A percentile compares a stretch with the other conserved stretches of the same genome.
These are phyloP conservation scores for Mychonastes homosphaera DNA, from an alignment of 139 green algal genomes.

Conservation along the genomic window DNA sequence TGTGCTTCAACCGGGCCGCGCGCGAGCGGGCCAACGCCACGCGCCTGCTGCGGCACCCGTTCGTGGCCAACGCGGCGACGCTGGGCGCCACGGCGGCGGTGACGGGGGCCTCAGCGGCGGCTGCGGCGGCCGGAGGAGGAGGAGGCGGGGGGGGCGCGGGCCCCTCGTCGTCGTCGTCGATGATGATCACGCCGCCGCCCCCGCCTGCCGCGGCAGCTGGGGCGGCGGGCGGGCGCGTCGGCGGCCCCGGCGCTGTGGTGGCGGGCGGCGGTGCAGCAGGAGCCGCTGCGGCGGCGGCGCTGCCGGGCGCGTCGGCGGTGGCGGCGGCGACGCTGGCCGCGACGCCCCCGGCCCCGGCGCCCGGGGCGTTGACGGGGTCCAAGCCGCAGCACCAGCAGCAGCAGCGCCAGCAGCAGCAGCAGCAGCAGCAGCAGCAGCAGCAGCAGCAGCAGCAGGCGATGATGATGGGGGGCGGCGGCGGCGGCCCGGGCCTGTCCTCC, in stretches of 20 bases:
- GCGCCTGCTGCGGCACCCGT: conserved; percentile 66
- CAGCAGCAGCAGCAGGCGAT: conserved; percentile 4
- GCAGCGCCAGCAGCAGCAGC: background rate
- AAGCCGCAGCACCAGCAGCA: background rate
- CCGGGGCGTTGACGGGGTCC: conserved; percentile 5
- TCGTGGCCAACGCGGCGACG: conserved; percentile 42
- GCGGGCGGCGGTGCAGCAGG: background rate
- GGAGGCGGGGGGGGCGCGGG: background rate
- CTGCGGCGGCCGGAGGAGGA: background rate
- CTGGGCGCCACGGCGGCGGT: too few relatives aligned
- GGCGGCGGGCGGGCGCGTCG: background rate
- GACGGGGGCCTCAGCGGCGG: background rate
- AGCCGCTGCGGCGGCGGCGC: background rate
- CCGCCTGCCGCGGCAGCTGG: background rate
- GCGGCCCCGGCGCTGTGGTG: background rate
- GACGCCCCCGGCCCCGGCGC: background rate
- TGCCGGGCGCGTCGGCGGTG: background rate
- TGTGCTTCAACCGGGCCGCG: conserved; percentile 79
- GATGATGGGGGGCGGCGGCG: too few relatives aligned
- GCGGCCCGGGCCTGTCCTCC: too few relatives aligned
- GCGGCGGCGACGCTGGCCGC: background rate
- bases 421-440: conserved; percentile 7
- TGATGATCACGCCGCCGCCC: background rate
- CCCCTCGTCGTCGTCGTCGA: background rate
- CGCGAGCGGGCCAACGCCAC: conserved; percentile 53